Conservation (phyloP, 2,329 filamentous ascomycete species). For the Monilinia laxa region DNA sequence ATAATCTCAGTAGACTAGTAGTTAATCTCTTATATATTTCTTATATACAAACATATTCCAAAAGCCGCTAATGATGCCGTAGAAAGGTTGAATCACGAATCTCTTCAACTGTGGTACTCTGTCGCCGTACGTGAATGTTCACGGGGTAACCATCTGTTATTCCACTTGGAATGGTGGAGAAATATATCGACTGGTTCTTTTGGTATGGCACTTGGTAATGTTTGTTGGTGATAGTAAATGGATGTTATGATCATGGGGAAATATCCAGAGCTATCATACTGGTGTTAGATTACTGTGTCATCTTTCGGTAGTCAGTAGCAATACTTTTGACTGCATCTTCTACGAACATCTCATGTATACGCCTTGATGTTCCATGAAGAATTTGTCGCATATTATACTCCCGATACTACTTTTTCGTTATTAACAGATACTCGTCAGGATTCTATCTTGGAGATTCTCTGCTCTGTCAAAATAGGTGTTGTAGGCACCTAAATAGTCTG, state of each 20-base stretch:
- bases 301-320: not conserved
- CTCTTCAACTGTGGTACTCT: not conserved
- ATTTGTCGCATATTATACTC: not conserved
- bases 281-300: not conserved
- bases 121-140: not conserved
- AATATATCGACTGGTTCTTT: not conserved
- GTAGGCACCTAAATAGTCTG: too few species aligned
- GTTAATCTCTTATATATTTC: too few species aligned
- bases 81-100: not conserved
- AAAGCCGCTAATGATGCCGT: not conserved
- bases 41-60: not conserved
- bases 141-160: not conserved
- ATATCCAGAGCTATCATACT: not conserved
- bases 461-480: too few species aligned
- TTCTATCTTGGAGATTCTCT: not conserved
- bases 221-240: too few species aligned
- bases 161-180: too few species aligned
- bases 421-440: not conserved
- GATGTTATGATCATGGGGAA: too few species aligned
- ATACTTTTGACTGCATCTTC: not conserved
- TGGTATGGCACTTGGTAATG: too few species aligned
- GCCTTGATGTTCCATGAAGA: not conserved
- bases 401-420: not conserved
- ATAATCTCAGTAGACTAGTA: not conserved
- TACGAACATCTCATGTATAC: not conserved